Evolutionary conservation across 805 yeast species (phyloP).

Genomic region (Saturnispora galanensis): DNA sequence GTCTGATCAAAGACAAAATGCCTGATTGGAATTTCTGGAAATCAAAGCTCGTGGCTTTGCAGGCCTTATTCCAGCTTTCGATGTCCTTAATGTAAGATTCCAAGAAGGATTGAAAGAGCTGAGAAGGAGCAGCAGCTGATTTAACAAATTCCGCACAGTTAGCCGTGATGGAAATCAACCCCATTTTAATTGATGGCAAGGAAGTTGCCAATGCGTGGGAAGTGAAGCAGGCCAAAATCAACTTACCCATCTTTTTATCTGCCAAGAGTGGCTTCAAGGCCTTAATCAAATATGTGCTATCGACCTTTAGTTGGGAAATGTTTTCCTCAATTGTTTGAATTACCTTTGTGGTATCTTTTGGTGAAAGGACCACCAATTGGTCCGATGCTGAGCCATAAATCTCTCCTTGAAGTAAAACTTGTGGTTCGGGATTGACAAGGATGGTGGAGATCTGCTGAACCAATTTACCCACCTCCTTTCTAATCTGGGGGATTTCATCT

Average conservation of each 20-base stretch:
- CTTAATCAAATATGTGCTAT: conserved; percentile 35
- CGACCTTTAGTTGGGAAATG: conserved; percentile 38
- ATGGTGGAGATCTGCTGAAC: conserved; percentile 27
- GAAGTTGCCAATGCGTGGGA: conserved; percentile 51
- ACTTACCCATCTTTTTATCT: conserved; percentile 47
- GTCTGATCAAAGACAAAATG: conserved; percentile 49
- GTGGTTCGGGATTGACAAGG: conserved; percentile 25
- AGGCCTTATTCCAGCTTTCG: conserved; percentile 32
- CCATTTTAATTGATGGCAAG: conserved; percentile 46
- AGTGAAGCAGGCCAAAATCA: conserved; percentile 54
- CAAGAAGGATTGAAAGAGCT: conserved; percentile 37
- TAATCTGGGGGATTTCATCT: conserved; percentile 41
- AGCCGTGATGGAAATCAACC: conserved; percentile 37
- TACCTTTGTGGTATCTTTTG: conserved; percentile 51
- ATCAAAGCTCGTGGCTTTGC: conserved; percentile 40
- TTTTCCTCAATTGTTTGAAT: conserved; percentile 30
- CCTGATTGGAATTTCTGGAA: conserved; percentile 46
- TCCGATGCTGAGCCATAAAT: conserved; percentile 46
- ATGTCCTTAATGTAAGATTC: conserved; percentile 39
- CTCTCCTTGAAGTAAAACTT: conserved; percentile 39
- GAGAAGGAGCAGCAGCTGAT: conserved; percentile 36
- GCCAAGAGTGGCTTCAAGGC: conserved; percentile 28
- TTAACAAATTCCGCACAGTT: conserved; percentile 31
- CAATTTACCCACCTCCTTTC: conserved; percentile 33
- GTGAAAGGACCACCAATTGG: conserved; percentile 47